Evolutionary conservation across 805 yeast genomes (phyloP).

Genomic region (Metschnikowia reukaufii): DNA sequence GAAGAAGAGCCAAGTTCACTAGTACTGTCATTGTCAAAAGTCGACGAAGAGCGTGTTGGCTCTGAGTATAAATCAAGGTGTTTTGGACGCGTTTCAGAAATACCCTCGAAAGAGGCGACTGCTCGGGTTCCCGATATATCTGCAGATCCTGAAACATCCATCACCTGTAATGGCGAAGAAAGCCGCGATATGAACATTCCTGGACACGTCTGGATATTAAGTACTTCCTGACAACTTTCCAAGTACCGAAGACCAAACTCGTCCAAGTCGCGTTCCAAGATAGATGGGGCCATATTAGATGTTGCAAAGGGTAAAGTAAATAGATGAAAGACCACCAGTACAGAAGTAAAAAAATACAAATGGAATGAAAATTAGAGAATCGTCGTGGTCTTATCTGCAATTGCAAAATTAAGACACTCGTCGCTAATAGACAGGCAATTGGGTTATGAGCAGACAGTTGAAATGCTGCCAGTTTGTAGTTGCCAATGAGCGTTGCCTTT

Average conservation of each 20-base stretch:
- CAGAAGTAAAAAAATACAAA: neutral
- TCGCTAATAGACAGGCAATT: neutral
- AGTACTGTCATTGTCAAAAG: neutral
- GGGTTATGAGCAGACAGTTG: neutral
- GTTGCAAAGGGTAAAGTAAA: neutral
- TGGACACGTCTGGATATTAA: slow-evolving; percentile 1
- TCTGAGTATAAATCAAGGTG: too few relatives aligned
- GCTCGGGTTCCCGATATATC: neutral
- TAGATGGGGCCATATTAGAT: slow-evolving; percentile 2
- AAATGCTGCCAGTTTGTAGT: neutral
- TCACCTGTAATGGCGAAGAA: slow-evolving; percentile 7
- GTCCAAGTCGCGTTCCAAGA: slow-evolving; percentile 13
- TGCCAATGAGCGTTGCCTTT: too few relatives aligned
- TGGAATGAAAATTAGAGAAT: neutral
- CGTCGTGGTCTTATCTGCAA: neutral
- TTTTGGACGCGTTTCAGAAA: too few relatives aligned
- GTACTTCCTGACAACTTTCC: slow-evolving; percentile 13
- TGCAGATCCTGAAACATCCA: neutral
- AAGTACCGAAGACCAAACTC: slow-evolving; percentile 14
- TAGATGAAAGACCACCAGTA: neutral
- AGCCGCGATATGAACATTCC: slow-evolving; percentile 4
- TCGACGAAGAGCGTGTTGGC: too few relatives aligned
- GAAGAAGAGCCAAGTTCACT: neutral
- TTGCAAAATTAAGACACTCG: neutral
- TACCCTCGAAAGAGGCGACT: too few relatives aligned